Base-by-base conservation (phyloP, 495 filamentous ascomycete species). In the Hypoxylon lienhwacheense region DNA sequence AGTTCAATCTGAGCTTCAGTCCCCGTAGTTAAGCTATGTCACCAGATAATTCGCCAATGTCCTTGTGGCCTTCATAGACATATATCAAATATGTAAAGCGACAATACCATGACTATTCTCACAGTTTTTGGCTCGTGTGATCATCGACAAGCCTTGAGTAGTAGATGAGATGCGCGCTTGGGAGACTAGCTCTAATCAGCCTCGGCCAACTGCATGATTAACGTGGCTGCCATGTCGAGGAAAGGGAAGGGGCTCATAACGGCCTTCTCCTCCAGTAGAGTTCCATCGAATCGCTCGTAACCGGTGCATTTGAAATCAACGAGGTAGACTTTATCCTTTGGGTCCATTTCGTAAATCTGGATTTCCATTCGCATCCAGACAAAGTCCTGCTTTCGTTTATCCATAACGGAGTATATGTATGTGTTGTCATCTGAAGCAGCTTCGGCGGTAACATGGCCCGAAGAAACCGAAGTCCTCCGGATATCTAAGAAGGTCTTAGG, bases 291-390 rank as follows among this genome's bases (percentile, higher is more conserved):
- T 28, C 88, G 87, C 70, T 98, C 93, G 69, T 98, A 98, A 5
- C 93, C 93, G n/a, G 91, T 90, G 65, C 93, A 96, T 66, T 95
- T 97, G 80, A 98, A 97, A 68, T 98, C 93, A 19, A 98, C 93
- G 56, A 97, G 86, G 70, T 91, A 98, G 59, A 91, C 91, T 47
- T 88, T 87, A 10, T 61, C 57, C 21, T 61, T 61, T 29, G 84
- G 82, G 69, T 98, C 93, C 70, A 98, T 86, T 63, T 92, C 88
- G 68, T 98, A 98, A 21, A 98, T 84, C 68, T 98, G 93, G 48
- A 98, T 95, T 44, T 93, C 91, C 68, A 97, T 84, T 62, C 95
- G 92, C 55, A 97, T 90, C 55, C 82, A 85, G 16, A 88, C 79
- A 37, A 81, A 79, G 42, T 87, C 77, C 7, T 75, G 56, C 37